Evolutionary conservation across 805 yeast species (phyloP).

Genomic region (Candida palmyrensis): DNA sequence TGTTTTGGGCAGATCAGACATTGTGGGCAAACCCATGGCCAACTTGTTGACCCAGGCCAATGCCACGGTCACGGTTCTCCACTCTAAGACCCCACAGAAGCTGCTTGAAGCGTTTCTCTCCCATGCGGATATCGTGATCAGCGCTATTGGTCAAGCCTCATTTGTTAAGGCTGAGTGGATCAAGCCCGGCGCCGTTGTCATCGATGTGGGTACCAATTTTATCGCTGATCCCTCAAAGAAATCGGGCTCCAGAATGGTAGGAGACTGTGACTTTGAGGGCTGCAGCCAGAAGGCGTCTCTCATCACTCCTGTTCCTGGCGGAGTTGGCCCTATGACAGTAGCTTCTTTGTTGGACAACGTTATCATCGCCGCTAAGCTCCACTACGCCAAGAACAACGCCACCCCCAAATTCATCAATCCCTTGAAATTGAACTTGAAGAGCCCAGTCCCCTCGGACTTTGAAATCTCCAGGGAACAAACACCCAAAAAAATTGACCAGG

Average conservation of each 20-base stretch:
- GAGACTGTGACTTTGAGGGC: constrained; percentile 67
- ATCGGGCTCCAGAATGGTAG: constrained; percentile 67
- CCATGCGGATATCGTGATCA: constrained; percentile 71
- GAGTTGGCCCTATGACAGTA: constrained; percentile 91
- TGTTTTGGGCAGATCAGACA: constrained; percentile 79
- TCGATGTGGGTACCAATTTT: constrained; percentile 82
- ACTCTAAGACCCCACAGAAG: constrained; percentile 55
- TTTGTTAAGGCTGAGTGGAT: constrained; percentile 75
- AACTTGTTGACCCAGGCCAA: constrained; percentile 62
- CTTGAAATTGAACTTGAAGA: constrained; percentile 48
- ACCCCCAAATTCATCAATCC: constrained; percentile 47
- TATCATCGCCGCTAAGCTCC: constrained; percentile 58
- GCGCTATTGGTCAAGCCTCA: constrained; percentile 69
- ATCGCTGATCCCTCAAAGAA: constrained; percentile 61
- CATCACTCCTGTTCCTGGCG: constrained; percentile 89
- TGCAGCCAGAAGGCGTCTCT: constrained; percentile 52
- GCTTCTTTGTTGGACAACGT: constrained; percentile 77
- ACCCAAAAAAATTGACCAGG: constrained; percentile 64
- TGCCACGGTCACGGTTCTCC: constrained; percentile 75
- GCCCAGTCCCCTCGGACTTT: constrained; percentile 77
- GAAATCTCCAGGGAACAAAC: constrained; percentile 72
- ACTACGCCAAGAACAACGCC: constrained; percentile 32
- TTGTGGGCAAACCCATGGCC: constrained; percentile 80
- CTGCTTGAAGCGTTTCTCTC: constrained; percentile 43
- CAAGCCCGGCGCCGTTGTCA: constrained; percentile 60